Evolutionary conservation across 176 grass and related monocot genomes (phyloP).

Genomic region (Rhipidocladum racemiflorum): DNA sequence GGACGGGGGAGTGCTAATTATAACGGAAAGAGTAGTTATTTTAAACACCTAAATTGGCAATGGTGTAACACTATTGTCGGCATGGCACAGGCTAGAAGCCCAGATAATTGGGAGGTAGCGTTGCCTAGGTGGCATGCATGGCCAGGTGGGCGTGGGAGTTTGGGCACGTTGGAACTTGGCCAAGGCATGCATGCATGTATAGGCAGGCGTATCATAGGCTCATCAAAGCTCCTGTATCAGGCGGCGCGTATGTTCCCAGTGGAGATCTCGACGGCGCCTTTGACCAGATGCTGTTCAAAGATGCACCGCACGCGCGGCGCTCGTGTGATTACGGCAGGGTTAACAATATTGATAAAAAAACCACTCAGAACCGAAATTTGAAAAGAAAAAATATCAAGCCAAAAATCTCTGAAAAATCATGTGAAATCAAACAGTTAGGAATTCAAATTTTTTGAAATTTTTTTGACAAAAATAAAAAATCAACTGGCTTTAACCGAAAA

Average conservation of each 20-base stretch:
- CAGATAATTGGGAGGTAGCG: conserved; percentile 19
- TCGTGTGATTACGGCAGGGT: background rate
- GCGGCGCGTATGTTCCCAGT: background rate
- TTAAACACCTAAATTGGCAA: background rate
- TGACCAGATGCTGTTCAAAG: conserved; percentile 47
- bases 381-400: too few species aligned
- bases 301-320: background rate
- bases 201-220: conserved; percentile 26
- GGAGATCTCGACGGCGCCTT: conserved; percentile 38
- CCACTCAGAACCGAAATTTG: too few species aligned
- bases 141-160: conserved; percentile 48
- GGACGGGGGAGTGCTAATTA: too few species aligned
- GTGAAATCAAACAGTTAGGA: too few species aligned
- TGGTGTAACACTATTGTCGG: background rate
- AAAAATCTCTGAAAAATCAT: too few species aligned
- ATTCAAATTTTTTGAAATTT: too few species aligned
- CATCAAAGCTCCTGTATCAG: conserved; percentile 31
- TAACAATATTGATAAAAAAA: too few species aligned
- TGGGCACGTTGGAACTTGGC: conserved; percentile 58
- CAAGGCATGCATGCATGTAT: background rate
- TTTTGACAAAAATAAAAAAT: too few species aligned
- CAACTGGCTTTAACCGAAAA: too few species aligned
- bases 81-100: background rate
- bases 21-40: too few species aligned
- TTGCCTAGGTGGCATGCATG: background rate